Evolutionary conservation across 1,284 basidiomycete genomes (phyloP).

Genomic region (Agaricales sp.): DNA sequence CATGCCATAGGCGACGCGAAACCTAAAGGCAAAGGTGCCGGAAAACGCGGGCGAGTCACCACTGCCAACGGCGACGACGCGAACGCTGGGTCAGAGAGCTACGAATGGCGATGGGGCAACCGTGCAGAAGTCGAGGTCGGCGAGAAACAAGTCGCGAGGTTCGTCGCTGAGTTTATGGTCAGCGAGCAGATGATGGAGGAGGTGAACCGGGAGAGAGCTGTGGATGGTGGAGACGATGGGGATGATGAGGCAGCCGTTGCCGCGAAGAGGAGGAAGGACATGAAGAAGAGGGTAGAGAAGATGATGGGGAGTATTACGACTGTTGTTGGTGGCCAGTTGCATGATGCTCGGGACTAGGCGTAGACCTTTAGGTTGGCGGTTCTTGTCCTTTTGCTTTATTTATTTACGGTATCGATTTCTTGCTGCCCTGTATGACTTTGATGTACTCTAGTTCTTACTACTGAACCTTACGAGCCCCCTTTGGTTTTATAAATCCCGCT

Average conservation of each 20-base stretch:
- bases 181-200: constrained; percentile 11
- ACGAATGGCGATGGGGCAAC: constrained; percentile 73
- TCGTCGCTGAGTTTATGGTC: constrained; percentile 70
- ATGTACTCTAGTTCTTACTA: too few relatives aligned
- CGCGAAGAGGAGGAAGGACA: constrained; percentile 19
- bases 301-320: constrained; percentile 6
- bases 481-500: too few relatives aligned
- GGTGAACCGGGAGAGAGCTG: constrained; percentile 20
- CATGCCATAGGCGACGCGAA: constrained; percentile 33
- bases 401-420: too few relatives aligned
- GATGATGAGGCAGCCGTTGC: constrained; percentile 20
- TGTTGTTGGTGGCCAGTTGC: constrained; percentile 10
- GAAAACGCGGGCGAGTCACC: constrained; percentile 45
- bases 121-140: constrained; percentile 67
- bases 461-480: too few relatives aligned
- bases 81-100: constrained; percentile 45
- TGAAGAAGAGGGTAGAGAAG: constrained; percentile 11
- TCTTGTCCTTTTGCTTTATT: too few relatives aligned
- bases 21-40: constrained; percentile 19
- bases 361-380: neutral
- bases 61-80: constrained; percentile 38
- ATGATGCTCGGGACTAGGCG: constrained; percentile 8
- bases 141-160: constrained; percentile 51
- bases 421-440: too few relatives aligned
- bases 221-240: constrained; percentile 32